phyloP scores from a whole-genome alignment of 306 rosid species.

The Pterocarpus macrocarpus region DNA sequence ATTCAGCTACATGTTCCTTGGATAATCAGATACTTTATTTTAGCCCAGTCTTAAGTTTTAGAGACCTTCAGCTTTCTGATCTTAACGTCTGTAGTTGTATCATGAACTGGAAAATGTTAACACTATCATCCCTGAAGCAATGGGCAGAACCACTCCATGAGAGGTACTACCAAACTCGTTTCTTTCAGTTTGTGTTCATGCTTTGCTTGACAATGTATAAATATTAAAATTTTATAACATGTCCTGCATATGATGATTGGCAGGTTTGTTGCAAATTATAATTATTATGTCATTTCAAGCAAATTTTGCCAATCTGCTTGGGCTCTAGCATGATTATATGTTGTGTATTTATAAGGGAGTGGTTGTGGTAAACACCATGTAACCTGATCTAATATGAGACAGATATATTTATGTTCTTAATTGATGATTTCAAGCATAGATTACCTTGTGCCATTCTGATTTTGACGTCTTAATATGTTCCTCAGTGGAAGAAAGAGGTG shows the following conservation, averaged over 20 bases:
- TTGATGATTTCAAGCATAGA: neutral
- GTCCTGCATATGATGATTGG: neutral
- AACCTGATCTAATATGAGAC: neutral
- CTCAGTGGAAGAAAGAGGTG: constrained; percentile 6
- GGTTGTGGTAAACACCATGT: neutral
- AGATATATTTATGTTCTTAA: neutral
- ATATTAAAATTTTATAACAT: neutral
- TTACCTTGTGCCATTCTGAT: constrained; percentile 49
- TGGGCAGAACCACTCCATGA: neutral
- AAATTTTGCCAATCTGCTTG: neutral
- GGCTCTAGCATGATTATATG: neutral
- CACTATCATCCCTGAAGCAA: neutral
- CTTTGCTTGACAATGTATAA: neutral
- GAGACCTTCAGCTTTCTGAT: no score
- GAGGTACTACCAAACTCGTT: constrained; percentile 6
- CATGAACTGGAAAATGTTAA: neutral
- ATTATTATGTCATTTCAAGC: neutral
- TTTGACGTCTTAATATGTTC: constrained; percentile 31
- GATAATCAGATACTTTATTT: no score
- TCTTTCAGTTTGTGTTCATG: neutral
- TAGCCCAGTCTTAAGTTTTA: no score
- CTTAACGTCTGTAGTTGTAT: no score
- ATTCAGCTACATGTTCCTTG: neutral
- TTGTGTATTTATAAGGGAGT: neutral
- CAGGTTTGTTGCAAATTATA: neutral